These are phyloP conservation scores for Dunaliella primolecta DNA, from an alignment of 139 green algal genomes.

Conservation along the genomic window DNA sequence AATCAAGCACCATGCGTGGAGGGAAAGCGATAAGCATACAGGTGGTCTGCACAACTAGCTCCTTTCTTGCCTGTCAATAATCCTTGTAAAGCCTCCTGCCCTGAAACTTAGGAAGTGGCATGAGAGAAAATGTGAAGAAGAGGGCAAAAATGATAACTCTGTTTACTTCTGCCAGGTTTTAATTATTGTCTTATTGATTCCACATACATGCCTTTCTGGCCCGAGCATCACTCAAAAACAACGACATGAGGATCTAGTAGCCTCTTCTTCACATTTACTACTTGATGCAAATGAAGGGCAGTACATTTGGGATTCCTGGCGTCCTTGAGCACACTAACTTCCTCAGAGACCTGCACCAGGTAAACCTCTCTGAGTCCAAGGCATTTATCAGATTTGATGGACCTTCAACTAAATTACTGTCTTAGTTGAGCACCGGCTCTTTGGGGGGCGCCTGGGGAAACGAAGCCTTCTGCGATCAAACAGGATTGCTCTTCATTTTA, in stretches of 20 bases:
- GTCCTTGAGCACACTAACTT: slow-evolving; percentile 76
- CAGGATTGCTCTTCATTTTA: background rate
- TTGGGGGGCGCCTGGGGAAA: background rate
- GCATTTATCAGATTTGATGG: background rate
- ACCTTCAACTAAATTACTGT: no score
- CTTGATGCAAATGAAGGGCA: slow-evolving; percentile 69
- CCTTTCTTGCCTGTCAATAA: no score
- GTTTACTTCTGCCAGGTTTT: background rate
- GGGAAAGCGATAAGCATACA: background rate
- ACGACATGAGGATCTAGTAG: no score
- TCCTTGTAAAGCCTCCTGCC: no score
- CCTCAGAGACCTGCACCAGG: slow-evolving; percentile 64
- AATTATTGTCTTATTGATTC: background rate
- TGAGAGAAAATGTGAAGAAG: background rate
- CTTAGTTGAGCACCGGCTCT: no score
- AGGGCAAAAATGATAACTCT: background rate
- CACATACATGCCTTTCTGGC: background rate
- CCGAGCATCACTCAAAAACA: no score
- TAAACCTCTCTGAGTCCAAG: no score
- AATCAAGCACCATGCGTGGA: background rate
- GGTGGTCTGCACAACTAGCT: no score
- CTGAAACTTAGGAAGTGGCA: background rate
- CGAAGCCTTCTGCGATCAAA: background rate
- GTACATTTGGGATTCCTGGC: slow-evolving; percentile 84
- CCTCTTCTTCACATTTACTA: background rate